Conservation (phyloP, 805 yeast genomes). For the Myxozyma udenii region DNA sequence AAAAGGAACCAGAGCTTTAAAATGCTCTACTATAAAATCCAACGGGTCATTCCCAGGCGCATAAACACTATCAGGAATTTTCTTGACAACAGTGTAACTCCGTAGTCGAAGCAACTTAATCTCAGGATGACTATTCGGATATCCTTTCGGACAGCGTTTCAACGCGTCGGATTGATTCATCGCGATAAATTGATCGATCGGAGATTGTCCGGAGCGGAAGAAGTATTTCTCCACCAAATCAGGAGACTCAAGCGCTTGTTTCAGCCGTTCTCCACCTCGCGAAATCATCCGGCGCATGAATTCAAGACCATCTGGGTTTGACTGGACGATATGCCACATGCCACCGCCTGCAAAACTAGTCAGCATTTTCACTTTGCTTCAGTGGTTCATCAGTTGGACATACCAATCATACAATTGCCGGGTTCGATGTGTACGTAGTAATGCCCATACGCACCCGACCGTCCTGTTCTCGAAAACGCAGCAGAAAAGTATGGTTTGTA, state of each 20-base stretch:
- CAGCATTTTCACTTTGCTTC: too few species aligned
- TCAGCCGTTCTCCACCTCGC: slow-evolving; percentile 23
- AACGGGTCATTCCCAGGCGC: slow-evolving; percentile 15
- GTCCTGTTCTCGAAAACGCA: slow-evolving; percentile 30
- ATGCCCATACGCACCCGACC: slow-evolving; percentile 29
- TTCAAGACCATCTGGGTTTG: slow-evolving; percentile 20
- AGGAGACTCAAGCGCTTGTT: slow-evolving; percentile 10
- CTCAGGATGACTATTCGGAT: slow-evolving; percentile 25
- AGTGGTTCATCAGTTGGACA: background rate
- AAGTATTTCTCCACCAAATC: slow-evolving; percentile 10
- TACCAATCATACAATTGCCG: slow-evolving; percentile 14
- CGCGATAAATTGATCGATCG: slow-evolving; percentile 23
- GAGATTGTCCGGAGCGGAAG: slow-evolving; percentile 7
- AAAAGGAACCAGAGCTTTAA: slow-evolving; percentile 22
- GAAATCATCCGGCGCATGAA: slow-evolving; percentile 22
- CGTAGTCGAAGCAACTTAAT: slow-evolving; percentile 27
- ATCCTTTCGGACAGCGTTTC: slow-evolving; percentile 30
- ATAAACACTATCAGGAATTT: slow-evolving; percentile 12
- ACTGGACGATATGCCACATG: slow-evolving; percentile 25
- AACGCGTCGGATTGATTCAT: slow-evolving; percentile 30
- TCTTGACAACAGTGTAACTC: slow-evolving; percentile 16
- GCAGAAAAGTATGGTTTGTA: slow-evolving; percentile 32
- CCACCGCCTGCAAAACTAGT: slow-evolving; percentile 19
- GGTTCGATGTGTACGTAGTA: slow-evolving; percentile 30
- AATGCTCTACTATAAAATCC: slow-evolving; percentile 11